Evolutionary conservation across 2,329 filamentous ascomycete genomes (phyloP).

Genomic region (Trichocomaceae sp.): DNA sequence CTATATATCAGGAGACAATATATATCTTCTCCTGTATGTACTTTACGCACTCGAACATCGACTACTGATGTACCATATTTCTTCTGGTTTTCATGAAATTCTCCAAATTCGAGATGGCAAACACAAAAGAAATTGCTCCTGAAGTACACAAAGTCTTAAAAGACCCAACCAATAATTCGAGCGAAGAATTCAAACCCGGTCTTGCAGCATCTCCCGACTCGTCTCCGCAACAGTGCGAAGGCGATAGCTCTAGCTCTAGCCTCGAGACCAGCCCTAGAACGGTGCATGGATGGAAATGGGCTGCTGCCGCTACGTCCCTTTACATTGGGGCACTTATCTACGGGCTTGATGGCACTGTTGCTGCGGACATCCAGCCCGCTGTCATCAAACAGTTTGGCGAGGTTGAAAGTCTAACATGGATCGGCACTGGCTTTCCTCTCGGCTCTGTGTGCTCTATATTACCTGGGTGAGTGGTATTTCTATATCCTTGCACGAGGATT

Average conservation of each 20-base stretch:
- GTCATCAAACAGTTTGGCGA: slow-evolving; percentile 34
- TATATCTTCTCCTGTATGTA: background rate
- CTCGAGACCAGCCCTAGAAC: background rate
- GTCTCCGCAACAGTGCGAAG: background rate
- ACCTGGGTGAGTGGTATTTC: background rate
- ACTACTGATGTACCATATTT: background rate
- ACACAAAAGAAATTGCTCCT: background rate
- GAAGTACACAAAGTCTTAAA: background rate
- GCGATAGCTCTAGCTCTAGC: background rate
- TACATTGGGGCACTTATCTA: slow-evolving; percentile 15
- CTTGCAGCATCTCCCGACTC: background rate
- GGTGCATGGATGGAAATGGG: background rate
- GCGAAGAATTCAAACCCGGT: background rate
- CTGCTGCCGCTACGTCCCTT: background rate
- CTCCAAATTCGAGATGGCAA: background rate
- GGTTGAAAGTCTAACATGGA: slow-evolving; percentile 18
- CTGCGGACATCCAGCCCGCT: slow-evolving; percentile 40
- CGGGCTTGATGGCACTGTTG: slow-evolving; percentile 39
- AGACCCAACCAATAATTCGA: background rate
- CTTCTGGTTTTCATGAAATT: background rate
- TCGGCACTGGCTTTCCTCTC: slow-evolving; percentile 5
- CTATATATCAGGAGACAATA: background rate
- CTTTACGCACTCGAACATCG: background rate
- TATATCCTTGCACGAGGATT: background rate
- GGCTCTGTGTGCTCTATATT: slow-evolving; percentile 4